Evolutionary conservation across 306 rosid species (phyloP).

Genomic region (Ziziphus jujuba): DNA sequence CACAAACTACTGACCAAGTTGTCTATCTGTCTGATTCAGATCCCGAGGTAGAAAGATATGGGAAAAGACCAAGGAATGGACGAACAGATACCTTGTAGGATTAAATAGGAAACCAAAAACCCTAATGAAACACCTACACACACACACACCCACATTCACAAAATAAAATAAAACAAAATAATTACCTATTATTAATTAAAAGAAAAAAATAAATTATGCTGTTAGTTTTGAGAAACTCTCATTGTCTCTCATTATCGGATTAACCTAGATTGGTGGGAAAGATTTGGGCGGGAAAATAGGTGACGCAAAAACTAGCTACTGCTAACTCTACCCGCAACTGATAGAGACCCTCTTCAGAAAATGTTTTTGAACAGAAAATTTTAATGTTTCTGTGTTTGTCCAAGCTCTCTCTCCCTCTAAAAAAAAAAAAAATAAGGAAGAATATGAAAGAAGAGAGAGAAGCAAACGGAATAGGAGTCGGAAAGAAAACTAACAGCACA

Average conservation of each 20-base stretch:
- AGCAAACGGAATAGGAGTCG: slow-evolving; percentile 18
- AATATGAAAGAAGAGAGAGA: slow-evolving; percentile 5
- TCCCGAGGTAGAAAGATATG: slow-evolving; percentile 39
- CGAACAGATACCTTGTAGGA: slow-evolving; percentile 33
- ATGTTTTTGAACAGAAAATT: neutral
- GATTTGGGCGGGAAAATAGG: slow-evolving; percentile 48
- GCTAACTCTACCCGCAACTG: slow-evolving; percentile 55
- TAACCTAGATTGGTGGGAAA: slow-evolving; percentile 68
- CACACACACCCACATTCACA: no score
- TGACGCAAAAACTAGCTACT: slow-evolving; percentile 38
- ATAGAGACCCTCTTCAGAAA: slow-evolving; percentile 39
- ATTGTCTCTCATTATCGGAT: slow-evolving; percentile 31
- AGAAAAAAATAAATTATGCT: neutral
- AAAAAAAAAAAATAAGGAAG: slow-evolving; percentile 2
- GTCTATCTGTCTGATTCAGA: slow-evolving; percentile 45
- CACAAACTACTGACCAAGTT: slow-evolving; percentile 14
- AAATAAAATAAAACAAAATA: neutral
- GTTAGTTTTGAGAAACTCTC: slow-evolving; percentile 25
- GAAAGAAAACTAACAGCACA: slow-evolving; percentile 34
- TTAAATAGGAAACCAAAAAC: slow-evolving; percentile 35
- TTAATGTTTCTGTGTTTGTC: slow-evolving; percentile 1
- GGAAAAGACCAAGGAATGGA: slow-evolving; percentile 20
- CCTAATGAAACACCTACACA: slow-evolving; percentile 42
- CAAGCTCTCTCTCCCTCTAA: slow-evolving; percentile 27
- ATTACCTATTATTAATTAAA: neutral